Evolutionary conservation across 1,284 basidiomycete genomes (phyloP), one percentile per base, ranked within the genome.

Genomic region (Pterulicium gracile): DNA sequence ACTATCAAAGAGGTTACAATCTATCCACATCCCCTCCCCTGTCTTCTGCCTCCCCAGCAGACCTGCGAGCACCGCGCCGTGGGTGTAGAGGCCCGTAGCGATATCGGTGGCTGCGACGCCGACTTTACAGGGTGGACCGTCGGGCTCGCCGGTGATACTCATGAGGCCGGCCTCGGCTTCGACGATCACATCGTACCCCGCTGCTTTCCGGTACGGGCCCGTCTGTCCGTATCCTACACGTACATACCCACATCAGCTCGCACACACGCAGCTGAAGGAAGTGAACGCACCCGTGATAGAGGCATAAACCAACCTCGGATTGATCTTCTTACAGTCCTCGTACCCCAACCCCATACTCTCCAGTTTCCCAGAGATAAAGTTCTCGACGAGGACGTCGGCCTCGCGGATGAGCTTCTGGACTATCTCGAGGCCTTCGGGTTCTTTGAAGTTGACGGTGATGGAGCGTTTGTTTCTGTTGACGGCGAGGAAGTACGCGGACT

Each of bases 91-190:
- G 0, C 94, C 89, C 3, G 90, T 93, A 18, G 89, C 87, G 48
- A 96, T 77, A 62, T 97, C 93, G 15, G 91, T 94, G 15, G 84
- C 83, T 0, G 92, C 91, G 13, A 94, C 89, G 3, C 89, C 89
- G 23, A 92, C 89, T 65, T 97, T 97, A 60, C 82, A 87, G 1
- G 93, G 94, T 13, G 81, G 77, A 2, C 92, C 81, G 56, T 88
- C 84, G 4, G 83, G 74, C 65, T 97, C 94, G 42, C 93, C 93
- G 5, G 94, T 97, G 57, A 94, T 94, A 63, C 94, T 90, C 90
- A 95, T 94, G 43, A 95, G 64, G 12, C 92, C 92, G 21, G 91
- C 91, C 64, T 95, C 90, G 10, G 81, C 91, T 60, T 93, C 89
- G 35, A 93, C 87, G 24, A 90, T 75, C 21, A 94, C 92, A 60